phyloP scores from a whole-genome alignment of 2,329 filamentous ascomycete genomes.

The Metarhizium sp. region DNA sequence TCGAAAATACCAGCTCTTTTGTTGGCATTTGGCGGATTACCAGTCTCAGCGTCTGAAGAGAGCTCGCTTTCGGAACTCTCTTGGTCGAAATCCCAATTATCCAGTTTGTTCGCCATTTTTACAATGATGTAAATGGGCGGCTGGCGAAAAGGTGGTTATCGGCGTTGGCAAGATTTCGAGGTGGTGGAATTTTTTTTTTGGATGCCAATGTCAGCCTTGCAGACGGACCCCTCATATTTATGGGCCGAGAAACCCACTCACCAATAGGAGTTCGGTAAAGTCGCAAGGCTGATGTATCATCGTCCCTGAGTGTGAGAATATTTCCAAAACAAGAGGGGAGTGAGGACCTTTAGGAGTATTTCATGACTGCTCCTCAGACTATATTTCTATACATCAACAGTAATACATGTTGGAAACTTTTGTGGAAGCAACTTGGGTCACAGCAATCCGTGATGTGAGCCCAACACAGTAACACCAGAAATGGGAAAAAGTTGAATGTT shows the following conservation, averaged over 20 bases:
- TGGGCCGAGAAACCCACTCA: neutral
- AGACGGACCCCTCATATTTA: neutral
- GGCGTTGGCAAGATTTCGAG: slow-evolving; percentile 11
- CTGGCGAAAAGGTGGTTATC: neutral
- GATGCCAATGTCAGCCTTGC: slow-evolving; percentile 21
- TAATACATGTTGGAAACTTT: neutral
- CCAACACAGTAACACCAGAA: neutral
- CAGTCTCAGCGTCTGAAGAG: slow-evolving; percentile 18
- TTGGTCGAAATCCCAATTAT: slow-evolving; percentile 17
- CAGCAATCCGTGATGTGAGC: neutral
- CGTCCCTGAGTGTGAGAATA: neutral
- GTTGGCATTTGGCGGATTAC: slow-evolving; percentile 17
- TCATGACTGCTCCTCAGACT: too few relatives aligned
- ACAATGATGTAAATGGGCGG: slow-evolving; percentile 1
- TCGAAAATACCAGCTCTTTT: slow-evolving; percentile 31
- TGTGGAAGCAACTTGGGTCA: neutral
- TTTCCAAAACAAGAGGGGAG: too few relatives aligned
- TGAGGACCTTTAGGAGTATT: too few relatives aligned
- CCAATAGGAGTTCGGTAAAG: neutral
- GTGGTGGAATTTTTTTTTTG: slow-evolving; percentile 25
- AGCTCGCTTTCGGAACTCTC: slow-evolving; percentile 20
- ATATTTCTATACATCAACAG: neutral
- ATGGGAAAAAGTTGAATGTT: neutral
- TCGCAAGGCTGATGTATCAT: neutral
- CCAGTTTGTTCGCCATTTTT: slow-evolving; percentile 22